Conservation (phyloP, 257 asterid genomes). For the Penstemon barbatus region DNA sequence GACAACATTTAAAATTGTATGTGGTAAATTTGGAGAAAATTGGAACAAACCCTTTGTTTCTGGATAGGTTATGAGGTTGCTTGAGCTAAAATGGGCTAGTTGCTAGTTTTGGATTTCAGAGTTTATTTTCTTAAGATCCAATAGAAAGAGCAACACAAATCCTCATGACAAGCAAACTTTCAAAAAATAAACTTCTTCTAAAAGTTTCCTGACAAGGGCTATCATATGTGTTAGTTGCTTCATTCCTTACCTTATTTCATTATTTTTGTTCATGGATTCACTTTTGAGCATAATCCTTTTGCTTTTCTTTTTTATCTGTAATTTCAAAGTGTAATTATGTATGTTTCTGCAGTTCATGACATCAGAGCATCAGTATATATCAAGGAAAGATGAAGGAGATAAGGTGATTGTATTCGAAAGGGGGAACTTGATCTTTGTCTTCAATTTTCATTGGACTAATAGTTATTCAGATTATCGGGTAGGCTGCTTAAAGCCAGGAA, state of each 20-base stretch:
- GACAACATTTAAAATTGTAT: not conserved
- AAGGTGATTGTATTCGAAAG: constrained; percentile 75
- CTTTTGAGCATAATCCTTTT: constrained; percentile 19
- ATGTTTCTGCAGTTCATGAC: constrained; percentile 80
- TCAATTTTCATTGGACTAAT: constrained; percentile 82
- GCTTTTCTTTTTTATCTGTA: constrained; percentile 8
- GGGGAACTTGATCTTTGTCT: constrained; percentile 82
- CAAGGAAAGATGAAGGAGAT: constrained; percentile 84
- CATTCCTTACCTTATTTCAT: not conserved
- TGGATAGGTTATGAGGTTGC: not conserved
- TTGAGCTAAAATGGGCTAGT: not conserved
- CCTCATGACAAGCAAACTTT: not conserved
- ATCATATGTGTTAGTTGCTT: not conserved
- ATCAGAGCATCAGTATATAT: constrained; percentile 81
- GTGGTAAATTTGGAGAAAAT: not conserved
- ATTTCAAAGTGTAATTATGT: not conserved
- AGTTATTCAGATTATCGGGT: constrained; percentile 82
- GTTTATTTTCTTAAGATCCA: not conserved
- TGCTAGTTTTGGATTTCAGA: not conserved
- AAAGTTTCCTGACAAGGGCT: not conserved
- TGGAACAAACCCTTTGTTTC: not conserved
- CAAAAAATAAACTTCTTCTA: not conserved
- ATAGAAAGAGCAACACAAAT: not conserved
- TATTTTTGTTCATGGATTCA: constrained; percentile 11
- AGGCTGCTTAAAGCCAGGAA: constrained; percentile 92